Percentiles rank a stretch among this genome's conserved stretches.
Evolutionary conservation across 345 rosid genomes (phyloP).

Genomic region (Theobroma cacao): DNA sequence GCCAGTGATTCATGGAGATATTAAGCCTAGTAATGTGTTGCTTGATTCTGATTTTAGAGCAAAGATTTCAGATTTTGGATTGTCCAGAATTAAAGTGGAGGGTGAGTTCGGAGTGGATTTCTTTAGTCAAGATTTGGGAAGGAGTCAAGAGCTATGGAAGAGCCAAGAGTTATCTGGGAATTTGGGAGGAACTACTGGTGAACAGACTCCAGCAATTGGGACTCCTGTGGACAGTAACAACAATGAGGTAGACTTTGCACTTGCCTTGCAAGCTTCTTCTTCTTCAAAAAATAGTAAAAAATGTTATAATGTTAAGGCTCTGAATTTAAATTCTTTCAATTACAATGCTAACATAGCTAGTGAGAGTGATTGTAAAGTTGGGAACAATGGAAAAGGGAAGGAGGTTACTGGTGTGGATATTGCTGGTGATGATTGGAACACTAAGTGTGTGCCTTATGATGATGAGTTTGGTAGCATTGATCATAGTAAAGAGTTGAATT

Average conservation of each 20-base stretch:
- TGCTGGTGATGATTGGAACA: constrained; percentile 59
- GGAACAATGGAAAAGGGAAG: constrained; percentile 59
- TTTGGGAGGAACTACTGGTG: constrained; percentile 42
- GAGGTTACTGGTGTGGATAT: constrained; percentile 51
- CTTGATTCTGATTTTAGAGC: constrained; percentile 79
- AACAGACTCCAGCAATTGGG: constrained; percentile 43
- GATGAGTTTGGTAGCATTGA: constrained; percentile 45
- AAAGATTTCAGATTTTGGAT: constrained; percentile 91
- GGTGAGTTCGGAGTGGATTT: constrained; percentile 74
- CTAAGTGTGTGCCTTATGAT: constrained; percentile 55
- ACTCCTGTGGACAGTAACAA: constrained; percentile 48
- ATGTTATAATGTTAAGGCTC: constrained; percentile 48
- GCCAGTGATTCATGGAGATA: constrained; percentile 94
- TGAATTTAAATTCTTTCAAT: constrained; percentile 52
- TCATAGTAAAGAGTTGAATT: constrained; percentile 58
- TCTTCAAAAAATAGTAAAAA: constrained; percentile 72
- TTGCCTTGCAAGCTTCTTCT: constrained; percentile 92
- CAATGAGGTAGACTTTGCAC: constrained; percentile 85
- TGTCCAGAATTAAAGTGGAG: constrained; percentile 86
- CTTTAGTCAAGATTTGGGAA: constrained; percentile 83
- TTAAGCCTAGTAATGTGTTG: constrained; percentile 92
- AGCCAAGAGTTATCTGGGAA: constrained; percentile 79
- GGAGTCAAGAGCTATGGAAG: constrained; percentile 71
- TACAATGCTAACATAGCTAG: constrained; percentile 37
- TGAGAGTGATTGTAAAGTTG: constrained; percentile 41